Conservation (phyloP, 2,329 filamentous ascomycete species). For the Cladosporium sp. region DNA sequence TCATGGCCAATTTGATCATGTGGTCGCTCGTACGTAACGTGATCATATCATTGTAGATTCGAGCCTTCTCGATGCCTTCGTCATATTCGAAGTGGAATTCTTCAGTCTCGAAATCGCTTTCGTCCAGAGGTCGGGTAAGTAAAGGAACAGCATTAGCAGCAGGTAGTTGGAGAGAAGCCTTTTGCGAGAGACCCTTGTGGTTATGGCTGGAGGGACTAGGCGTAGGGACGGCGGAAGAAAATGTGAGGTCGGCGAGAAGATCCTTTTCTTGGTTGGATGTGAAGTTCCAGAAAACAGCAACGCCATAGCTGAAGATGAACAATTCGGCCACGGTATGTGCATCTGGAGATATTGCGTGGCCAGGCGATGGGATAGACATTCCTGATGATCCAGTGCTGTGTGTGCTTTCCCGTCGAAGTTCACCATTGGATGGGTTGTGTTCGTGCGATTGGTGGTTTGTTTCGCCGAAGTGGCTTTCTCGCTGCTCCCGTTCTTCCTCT, state of each 20-base stretch:
- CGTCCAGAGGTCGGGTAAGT: conserved; percentile 71
- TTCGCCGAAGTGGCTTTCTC: conserved; percentile 11
- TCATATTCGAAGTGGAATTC: conserved; percentile 99
- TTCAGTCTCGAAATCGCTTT: conserved; percentile 93
- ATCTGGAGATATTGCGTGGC: conserved; percentile 57
- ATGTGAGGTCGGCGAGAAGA: conserved; percentile 88
- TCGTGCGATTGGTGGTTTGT: conserved; percentile 9
- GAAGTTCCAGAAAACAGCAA: conserved; percentile 99
- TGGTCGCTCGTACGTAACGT: conserved; percentile 90
- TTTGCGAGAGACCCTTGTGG: conserved; percentile 20
- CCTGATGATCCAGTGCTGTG: conserved; percentile 24
- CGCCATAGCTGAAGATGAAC: conserved; percentile 95
- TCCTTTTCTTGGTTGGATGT: conserved; percentile 94
- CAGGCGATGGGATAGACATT: conserved; percentile 45
- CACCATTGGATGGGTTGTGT: conserved; percentile 3
- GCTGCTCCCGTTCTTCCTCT: conserved; percentile 12
- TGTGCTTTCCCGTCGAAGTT: conserved; percentile 23
- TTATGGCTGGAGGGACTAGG: background rate
- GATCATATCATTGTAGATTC: conserved; percentile 99
- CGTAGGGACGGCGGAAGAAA: conserved; percentile 49
- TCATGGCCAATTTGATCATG: conserved; percentile 98
- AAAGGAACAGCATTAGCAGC: conserved; percentile 53
- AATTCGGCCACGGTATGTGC: conserved; percentile 83
- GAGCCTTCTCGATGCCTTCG: conserved; percentile 73
- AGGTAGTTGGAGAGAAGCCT: conserved; percentile 13